Evolutionary conservation across 2,329 filamentous ascomycete species (phyloP).

Genomic region (Colletotrichum lentis): DNA sequence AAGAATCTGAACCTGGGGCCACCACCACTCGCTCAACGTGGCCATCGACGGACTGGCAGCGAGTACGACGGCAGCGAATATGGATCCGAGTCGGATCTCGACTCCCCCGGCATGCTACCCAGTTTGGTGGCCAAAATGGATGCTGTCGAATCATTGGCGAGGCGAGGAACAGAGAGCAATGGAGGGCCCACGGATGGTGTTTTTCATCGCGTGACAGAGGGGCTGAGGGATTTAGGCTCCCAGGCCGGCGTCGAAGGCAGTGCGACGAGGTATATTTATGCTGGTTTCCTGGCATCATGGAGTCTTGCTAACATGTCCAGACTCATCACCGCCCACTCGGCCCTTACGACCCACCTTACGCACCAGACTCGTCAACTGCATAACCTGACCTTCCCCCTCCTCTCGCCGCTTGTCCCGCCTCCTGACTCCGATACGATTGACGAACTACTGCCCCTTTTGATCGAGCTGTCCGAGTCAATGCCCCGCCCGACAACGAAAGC

Average conservation of each 20-base stretch:
- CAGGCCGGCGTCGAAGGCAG: constrained; percentile 77
- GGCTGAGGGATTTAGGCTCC: constrained; percentile 75
- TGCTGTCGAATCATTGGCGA: constrained; percentile 74
- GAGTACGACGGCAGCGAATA: constrained; percentile 79
- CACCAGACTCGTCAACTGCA: constrained; percentile 81
- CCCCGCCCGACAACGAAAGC: constrained; percentile 70
- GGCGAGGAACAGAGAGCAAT: constrained; percentile 71
- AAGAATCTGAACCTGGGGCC: constrained; percentile 55
- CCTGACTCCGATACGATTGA: constrained; percentile 73
- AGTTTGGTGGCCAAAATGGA: constrained; percentile 75
- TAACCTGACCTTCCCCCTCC: constrained; percentile 73
- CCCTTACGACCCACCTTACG: constrained; percentile 75
- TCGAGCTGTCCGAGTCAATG: constrained; percentile 71
- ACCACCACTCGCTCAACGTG: constrained; percentile 53
- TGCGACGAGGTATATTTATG: constrained; percentile 68
- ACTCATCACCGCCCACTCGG: constrained; percentile 77
- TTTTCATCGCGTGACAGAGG: constrained; percentile 72
- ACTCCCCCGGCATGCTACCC: constrained; percentile 71
- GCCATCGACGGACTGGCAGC: constrained; percentile 62
- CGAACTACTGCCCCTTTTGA: constrained; percentile 72
- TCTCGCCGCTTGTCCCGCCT: constrained; percentile 72
- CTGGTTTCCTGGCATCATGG: not conserved
- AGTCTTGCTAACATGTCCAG: constrained; percentile 51
- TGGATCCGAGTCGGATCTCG: constrained; percentile 75
- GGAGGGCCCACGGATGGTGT: constrained; percentile 72